Percentiles rank a stretch among this genome's conserved stretches.
Evolutionary conservation across 345 rosid genomes (phyloP).

Genomic region (Eucalyptus guilfoylei): DNA sequence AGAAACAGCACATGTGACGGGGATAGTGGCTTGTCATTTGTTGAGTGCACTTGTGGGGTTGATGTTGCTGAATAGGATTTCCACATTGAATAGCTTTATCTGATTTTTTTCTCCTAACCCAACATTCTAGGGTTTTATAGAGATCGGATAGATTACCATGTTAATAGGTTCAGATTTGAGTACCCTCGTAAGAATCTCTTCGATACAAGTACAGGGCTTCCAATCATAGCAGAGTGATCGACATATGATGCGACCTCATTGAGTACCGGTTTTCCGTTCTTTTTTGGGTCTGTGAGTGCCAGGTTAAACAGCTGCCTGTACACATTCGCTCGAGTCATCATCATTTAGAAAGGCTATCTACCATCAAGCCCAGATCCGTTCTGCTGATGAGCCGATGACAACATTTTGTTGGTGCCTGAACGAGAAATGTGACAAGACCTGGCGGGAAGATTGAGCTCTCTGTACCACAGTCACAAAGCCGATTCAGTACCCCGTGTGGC

Average conservation of each 20-base stretch:
- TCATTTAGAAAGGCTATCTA: conserved; percentile 9
- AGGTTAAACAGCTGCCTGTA: not conserved
- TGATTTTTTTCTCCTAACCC: not conserved
- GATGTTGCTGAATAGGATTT: not conserved
- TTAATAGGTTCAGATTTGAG: not conserved
- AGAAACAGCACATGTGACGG: not conserved
- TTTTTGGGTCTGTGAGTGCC: not conserved
- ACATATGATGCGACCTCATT: not conserved
- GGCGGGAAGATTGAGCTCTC: conserved; percentile 23
- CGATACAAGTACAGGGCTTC: not conserved
- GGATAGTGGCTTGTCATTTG: not conserved
- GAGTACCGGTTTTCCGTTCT: no score
- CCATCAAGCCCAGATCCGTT: conserved; percentile 47
- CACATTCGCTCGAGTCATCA: not conserved
- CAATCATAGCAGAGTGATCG: not conserved
- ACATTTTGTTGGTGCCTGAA: conserved; percentile 51
- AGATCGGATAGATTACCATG: not conserved
- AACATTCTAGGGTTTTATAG: not conserved
- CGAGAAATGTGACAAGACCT: conserved; percentile 24
- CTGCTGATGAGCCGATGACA: conserved; percentile 61
- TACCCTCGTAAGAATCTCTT: not conserved
- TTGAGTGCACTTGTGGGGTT: not conserved
- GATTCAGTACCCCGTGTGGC: not conserved
- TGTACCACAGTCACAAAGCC: not conserved
- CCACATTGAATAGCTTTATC: not conserved